Conservation (phyloP, 306 rosid species). For the Cucurbita ficifolia region DNA sequence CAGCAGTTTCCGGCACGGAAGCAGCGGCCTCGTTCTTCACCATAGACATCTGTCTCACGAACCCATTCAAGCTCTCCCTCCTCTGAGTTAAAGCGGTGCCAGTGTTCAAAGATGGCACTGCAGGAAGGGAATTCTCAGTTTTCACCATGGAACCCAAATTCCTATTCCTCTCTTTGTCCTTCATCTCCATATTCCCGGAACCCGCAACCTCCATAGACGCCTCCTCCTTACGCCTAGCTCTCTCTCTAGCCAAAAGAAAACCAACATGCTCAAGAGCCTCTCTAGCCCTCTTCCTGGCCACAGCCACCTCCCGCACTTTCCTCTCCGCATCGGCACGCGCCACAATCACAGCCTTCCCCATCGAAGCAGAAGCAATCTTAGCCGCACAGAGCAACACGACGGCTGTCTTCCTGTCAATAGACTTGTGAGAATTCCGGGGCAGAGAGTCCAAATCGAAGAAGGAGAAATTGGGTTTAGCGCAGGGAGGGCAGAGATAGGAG, state of each 20-base stretch:
- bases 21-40: constrained; percentile 11
- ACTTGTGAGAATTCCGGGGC: background rate
- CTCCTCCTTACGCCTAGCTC: constrained; percentile 14
- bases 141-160: constrained; percentile 4
- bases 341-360: constrained; percentile 16
- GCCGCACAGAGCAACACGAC: constrained; percentile 49
- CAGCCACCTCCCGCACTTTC: constrained; percentile 32
- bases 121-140: background rate
- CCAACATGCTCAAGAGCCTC: constrained; percentile 36
- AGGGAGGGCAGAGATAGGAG: constrained; percentile 42
- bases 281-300: constrained; percentile 44
- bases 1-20: background rate
- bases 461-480: constrained; percentile 35
- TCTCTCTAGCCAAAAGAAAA: constrained; percentile 15
- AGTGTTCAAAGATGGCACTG: background rate
- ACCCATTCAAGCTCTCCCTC: constrained; percentile 15
- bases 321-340: constrained; percentile 38
- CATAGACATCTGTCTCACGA: constrained; percentile 1
- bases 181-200: constrained; percentile 12
- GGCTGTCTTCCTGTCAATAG: constrained; percentile 27
- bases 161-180: constrained; percentile 11
- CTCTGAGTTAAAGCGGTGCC: background rate
- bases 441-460: constrained; percentile 33
- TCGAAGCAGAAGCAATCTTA: constrained; percentile 29
- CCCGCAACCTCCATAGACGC: constrained; percentile 21